Base-by-base conservation (phyloP, 2,329 filamentous ascomycete species). In the Alternaria atra region DNA sequence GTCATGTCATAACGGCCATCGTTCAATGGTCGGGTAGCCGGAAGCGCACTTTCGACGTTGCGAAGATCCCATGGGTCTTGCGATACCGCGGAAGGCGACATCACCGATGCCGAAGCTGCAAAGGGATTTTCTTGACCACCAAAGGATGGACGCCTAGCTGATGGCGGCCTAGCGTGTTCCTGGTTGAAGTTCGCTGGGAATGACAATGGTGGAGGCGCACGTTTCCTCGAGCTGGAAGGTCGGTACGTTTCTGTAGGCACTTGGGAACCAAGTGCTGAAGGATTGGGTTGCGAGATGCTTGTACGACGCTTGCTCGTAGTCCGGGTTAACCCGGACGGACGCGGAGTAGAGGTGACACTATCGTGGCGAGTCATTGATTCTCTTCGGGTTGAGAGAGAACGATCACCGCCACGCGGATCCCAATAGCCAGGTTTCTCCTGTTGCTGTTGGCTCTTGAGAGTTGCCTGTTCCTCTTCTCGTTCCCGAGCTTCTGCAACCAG, bases 41-140 rank as follows among this genome's bases (percentile, higher is more conserved):
- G 73, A 12, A 75, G 61, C 6, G 67, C 63, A 5, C 64, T 59
- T 4, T 58, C 61, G 56, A 72, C 37, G 30, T 54, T 62, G 30
- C 71, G 73, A 5, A 60, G 37, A 17, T 76, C 73, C 74, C 74
- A 77, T 0, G 71, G 65, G 20, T 71, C 72, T 7, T 40, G 60
- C 8, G 69, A 66, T 15, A 59, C 51, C n/a, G 53, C 48, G 4
- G 42, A 30, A 6, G 52, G 47, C 29, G 27, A 48, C 29, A 20
- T 48, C 43, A 9, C 62, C 40, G 46, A 71, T 4, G 61, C 60
- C 3, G 63, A 56, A 6, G 63, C 50, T 46, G 68, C 61, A 51
- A 72, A 72, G 3, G 71, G 68, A 34, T 64, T 64, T 2, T 70
- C 69, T n/a, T 55, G 60, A 7, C 63, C 51, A 9, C 63, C 46